These are phyloP conservation scores for Acacia confusa DNA, from an alignment of 306 rosid genomes.

Conservation along the genomic window DNA sequence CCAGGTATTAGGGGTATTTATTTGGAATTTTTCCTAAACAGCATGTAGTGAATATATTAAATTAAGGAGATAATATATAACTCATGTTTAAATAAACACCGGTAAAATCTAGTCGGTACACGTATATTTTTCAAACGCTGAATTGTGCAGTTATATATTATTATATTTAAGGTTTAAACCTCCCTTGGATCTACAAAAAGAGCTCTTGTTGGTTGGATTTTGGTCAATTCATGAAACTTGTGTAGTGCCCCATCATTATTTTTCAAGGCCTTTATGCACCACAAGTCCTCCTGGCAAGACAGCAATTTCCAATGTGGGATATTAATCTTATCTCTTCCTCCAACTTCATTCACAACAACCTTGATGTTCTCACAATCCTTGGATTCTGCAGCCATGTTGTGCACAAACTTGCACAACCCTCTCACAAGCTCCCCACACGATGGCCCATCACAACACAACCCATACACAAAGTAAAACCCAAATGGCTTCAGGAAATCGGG, in stretches of 20 bases:
- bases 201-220: conserved; percentile 58
- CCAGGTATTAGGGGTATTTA: too few species aligned
- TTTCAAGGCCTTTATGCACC: conserved; percentile 87
- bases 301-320: conserved; percentile 88
- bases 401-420: conserved; percentile 67
- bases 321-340: conserved; percentile 56
- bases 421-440: conserved; percentile 66
- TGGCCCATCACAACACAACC: conserved; percentile 71
- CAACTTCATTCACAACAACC: conserved; percentile 76
- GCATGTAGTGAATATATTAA: too few species aligned
- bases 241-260: conserved; percentile 41
- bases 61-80: not conserved
- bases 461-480: conserved; percentile 93
- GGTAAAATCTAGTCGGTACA: not conserved
- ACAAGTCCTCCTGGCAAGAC: conserved; percentile 81
- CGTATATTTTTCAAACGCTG: not conserved
- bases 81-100: not conserved
- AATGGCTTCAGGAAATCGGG: conserved; percentile 76
- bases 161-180: conserved; percentile 33
- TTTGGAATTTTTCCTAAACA: too few species aligned
- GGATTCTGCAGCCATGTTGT: conserved; percentile 63
- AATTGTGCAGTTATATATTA: not conserved
- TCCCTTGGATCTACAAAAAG: conserved; percentile 99
- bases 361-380: conserved; percentile 53
- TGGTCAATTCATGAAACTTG: conserved; percentile 48